Conservation (phyloP, 2,329 filamentous ascomycete genomes). For the Sporothrix euskadiensis region DNA sequence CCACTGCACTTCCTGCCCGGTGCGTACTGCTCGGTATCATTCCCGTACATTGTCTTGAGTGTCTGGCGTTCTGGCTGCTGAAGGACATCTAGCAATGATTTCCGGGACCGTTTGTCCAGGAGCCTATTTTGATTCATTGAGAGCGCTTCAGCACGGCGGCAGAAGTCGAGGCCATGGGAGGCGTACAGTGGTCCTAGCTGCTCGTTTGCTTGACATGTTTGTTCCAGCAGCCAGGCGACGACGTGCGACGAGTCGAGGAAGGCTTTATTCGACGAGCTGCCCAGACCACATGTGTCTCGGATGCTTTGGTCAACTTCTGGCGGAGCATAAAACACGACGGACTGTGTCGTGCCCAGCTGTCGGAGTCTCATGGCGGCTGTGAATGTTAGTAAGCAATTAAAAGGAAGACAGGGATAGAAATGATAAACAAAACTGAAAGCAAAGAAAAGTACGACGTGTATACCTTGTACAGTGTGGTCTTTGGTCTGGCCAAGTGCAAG, state of each 20-base stretch:
- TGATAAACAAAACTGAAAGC: too few relatives aligned
- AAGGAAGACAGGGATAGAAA: not conserved
- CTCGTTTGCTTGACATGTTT: slow-evolving; percentile 62
- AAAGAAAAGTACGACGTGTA: slow-evolving; percentile 18
- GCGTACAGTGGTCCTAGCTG: slow-evolving; percentile 60
- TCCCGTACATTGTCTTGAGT: slow-evolving; percentile 58
- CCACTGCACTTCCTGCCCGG: slow-evolving; percentile 32
- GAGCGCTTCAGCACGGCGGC: slow-evolving; percentile 54
- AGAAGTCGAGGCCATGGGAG: slow-evolving; percentile 63
- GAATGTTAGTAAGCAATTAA: not conserved
- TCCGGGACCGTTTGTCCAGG: slow-evolving; percentile 38
- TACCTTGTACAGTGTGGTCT: slow-evolving; percentile 62
- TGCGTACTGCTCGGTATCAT: slow-evolving; percentile 31
- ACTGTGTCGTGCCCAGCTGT: slow-evolving; percentile 58
- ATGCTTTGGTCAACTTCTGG: slow-evolving; percentile 65
- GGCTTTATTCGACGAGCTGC: rapidly evolving
- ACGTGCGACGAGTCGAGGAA: slow-evolving; percentile 45
- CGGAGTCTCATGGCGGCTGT: slow-evolving; percentile 66
- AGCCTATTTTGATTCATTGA: slow-evolving; percentile 47
- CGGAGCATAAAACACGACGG: slow-evolving; percentile 56
- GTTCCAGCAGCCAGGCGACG: slow-evolving; percentile 62
- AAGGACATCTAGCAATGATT: slow-evolving; percentile 47
- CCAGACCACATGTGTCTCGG: slow-evolving; percentile 46
- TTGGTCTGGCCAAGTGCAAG: slow-evolving; percentile 59
- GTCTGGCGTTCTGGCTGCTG: slow-evolving; percentile 58